phyloP scores from a whole-genome alignment of 306 rosid genomes.

The Casuarina cunninghamiana region DNA sequence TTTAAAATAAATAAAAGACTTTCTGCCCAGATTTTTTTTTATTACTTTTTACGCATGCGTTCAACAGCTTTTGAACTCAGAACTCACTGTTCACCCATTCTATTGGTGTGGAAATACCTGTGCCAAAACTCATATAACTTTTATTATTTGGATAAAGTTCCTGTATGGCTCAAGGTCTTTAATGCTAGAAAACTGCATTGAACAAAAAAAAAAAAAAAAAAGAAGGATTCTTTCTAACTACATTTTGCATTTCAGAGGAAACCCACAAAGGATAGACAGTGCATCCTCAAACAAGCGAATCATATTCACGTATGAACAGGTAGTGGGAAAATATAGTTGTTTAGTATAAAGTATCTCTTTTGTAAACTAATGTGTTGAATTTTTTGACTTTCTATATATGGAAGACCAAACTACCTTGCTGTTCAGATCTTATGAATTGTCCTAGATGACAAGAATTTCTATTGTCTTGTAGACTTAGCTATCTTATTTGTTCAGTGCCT shows the following conservation, averaged over 20 bases:
- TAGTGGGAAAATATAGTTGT: conserved; percentile 21
- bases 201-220: not conserved
- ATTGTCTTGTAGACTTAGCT: not conserved
- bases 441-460: not conserved
- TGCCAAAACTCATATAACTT: not conserved
- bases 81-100: not conserved
- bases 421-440: not conserved
- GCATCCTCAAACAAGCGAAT: conserved; percentile 88
- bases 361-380: not conserved
- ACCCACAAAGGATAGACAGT: conserved; percentile 94
- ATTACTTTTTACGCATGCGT: not conserved
- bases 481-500: not conserved
- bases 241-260: conserved; percentile 65
- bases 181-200: conserved; percentile 9
- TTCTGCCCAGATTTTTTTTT: not conserved
- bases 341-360: not conserved
- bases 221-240: not conserved
- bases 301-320: conserved; percentile 92
- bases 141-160: not conserved
- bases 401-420: not conserved
- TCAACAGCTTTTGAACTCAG: not conserved
- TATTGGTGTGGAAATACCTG: not conserved
- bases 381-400: not conserved
- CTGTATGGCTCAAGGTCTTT: not conserved
- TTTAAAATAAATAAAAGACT: not conserved